Base-by-base conservation (phyloP, 2,329 filamentous ascomycete species). In the Biscogniauxia mediterranea region DNA sequence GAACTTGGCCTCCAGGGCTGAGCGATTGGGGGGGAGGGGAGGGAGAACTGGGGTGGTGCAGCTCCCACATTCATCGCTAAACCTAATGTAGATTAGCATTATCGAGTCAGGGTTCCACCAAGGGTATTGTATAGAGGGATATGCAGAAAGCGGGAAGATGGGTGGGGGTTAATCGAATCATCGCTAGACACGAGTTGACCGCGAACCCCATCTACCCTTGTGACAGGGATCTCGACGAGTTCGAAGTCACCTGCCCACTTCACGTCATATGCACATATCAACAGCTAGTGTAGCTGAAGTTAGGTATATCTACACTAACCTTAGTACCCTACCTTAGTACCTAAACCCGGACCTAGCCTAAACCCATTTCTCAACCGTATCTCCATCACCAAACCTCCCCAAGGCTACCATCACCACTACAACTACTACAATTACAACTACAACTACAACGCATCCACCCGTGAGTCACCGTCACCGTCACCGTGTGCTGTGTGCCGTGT, bases 401-500 rank as follows among this genome's bases (percentile, higher is more conserved):
- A 46, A 46, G 38, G 38, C 38, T n/a, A n/a, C 38, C 7, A 46
- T n/a, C 17, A 46, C 13, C 23, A 23, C 32, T 38, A 2, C 32
- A 38, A 15, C 13, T 3, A 46, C 38, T 46, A n/a, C 6, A n/a
- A 32, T 32, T 9, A 32, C 28, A 32, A 9, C 28, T 32, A 32
- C 28, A 32, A 9, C 28, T 32, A 32, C 28, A 6, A 17, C 38
- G 38, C 38, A 2, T 55, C 15, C 54, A 38, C 49, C 26, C n/a
- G 9, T 54, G 28, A 32, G 49, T 56, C 15, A 42, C 8, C 13
- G 23, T 23, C 23, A 5, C 23, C 23, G 23, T 23, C 2, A 5
- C 23, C 23, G 9, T 46, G 54, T 61, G 23, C 23, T 5, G 9
- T 46, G 54, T 61, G 23, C 23, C 23, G 9, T 46, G 54, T 61